Conservation (phyloP, 495 filamentous ascomycete species). For the Penicillium malachiteum region DNA sequence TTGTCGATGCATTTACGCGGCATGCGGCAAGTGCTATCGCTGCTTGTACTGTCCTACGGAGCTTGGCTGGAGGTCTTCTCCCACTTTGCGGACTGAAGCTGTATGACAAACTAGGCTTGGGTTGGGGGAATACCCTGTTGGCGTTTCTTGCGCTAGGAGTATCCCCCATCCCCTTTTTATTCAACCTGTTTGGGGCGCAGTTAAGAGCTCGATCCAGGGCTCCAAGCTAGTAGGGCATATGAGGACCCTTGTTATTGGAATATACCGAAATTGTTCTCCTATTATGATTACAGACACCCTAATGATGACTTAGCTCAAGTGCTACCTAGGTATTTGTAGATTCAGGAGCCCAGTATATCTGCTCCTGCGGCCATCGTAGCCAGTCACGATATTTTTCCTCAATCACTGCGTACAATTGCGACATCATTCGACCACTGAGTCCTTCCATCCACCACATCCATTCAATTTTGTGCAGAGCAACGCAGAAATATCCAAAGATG, state of each 20-base stretch:
- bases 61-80: slow-evolving; percentile 42
- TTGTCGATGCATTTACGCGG: slow-evolving; percentile 57
- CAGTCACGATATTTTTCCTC: slow-evolving; percentile 19
- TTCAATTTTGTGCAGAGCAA: slow-evolving; percentile 23
- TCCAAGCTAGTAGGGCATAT: not conserved
- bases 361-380: slow-evolving; percentile 15
- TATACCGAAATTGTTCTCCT: too few relatives aligned
- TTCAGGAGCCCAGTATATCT: slow-evolving; percentile 1
- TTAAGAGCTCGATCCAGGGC: not conserved
- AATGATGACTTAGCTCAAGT: not conserved
- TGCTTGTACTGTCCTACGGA: slow-evolving; percentile 25
- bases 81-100: slow-evolving; percentile 37
- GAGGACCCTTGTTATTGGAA: not conserved
- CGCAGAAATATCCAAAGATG: slow-evolving; percentile 32
- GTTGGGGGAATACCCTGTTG: slow-evolving; percentile 41
- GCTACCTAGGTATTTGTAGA: not conserved
- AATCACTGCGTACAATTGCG: slow-evolving; percentile 18
- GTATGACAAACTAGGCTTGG: slow-evolving; percentile 35
- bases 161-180: not conserved
- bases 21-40: slow-evolving; percentile 52
- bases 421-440: slow-evolving; percentile 23
- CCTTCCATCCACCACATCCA: slow-evolving; percentile 38
- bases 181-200: slow-evolving; percentile 2
- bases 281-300: not conserved
- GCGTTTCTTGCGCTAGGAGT: slow-evolving; percentile 17